Base-by-base conservation (phyloP, 768 basidiomycete species). In the Hygrophorus russula region DNA sequence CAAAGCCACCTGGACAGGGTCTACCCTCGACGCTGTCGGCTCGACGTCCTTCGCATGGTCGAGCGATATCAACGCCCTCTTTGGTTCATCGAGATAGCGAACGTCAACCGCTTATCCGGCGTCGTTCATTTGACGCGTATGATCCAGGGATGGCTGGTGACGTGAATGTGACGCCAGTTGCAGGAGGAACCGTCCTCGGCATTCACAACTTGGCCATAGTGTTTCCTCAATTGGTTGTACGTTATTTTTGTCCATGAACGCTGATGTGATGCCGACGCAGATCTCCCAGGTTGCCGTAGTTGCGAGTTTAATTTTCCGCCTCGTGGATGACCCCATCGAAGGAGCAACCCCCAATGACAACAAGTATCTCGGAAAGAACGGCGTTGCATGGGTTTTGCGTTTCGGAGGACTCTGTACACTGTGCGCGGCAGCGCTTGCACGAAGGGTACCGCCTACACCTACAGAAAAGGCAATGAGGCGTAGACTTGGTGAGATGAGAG, bases 171-270 rank as follows among this genome's bases (percentile, higher is more conserved):
- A 38, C 15, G 31, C 74, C 78, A 15, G 67, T 82, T 37, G 82
- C 86, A 2, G 92, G 91, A 13, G 92, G 92, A 7, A 96, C 93
- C 1, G 80, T 94, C 31, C 73, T 96, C 33, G 93, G 93, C 2
- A 91, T 97, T 32, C 93, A 97, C 56, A 97, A 97, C 56, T 69
- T 97, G 13, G 87, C 93, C 4, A 91, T 97, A 47, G 93, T 97
- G 19, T 79, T 90, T 64, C 93, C 93, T 15, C 93, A 97, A 53
- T 86, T 97, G 57, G 71, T 93, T 42, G 92, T 93, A 56, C 51
- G 89, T 71, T 28, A 5, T 43, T 15, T 6, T 10, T 24, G 17
- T 41, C 50, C 38, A 47, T 14, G 4, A 8, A 5, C 14, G 7
- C 11, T 30, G 19, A 15, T 15, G 13, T 39, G 14, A 9, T 35